These are phyloP conservation scores for Urochloa ruziziensis DNA, from an alignment of 176 grass and related monocot genomes.

Conservation along the genomic window DNA sequence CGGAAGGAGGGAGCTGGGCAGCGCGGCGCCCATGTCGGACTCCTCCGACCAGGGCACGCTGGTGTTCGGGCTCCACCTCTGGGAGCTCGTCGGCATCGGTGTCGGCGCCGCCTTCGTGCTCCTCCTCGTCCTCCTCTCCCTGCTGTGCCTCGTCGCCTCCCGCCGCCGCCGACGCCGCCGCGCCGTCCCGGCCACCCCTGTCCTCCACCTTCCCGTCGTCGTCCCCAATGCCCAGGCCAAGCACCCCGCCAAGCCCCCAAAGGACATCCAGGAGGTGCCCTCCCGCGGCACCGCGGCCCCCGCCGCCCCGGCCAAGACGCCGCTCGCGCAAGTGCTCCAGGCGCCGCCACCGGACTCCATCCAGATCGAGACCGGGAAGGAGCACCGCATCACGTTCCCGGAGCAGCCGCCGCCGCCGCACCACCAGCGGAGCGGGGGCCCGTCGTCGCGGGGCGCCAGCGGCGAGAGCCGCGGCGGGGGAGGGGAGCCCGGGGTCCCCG, in stretches of 20 bases:
- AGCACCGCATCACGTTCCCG: slow-evolving; percentile 88
- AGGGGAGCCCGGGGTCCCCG: slow-evolving; percentile 55
- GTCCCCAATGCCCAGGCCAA: slow-evolving; percentile 48
- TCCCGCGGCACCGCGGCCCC: slow-evolving; percentile 14
- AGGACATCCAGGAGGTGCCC: slow-evolving; percentile 62
- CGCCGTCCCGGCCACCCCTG: slow-evolving; percentile 37
- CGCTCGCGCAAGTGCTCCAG: slow-evolving; percentile 39
- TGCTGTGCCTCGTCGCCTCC: slow-evolving; percentile 61
- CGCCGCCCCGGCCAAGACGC: slow-evolving; percentile 11
- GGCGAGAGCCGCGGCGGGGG: slow-evolving; percentile 69
- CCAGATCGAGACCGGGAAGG: slow-evolving; percentile 88
- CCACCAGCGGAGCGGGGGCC: slow-evolving; percentile 59
- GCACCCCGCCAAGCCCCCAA: slow-evolving; percentile 43
- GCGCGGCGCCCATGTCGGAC: slow-evolving; percentile 59
- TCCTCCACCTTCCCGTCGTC: slow-evolving; percentile 43
- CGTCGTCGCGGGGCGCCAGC: slow-evolving; percentile 74
- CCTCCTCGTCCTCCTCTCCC: slow-evolving; percentile 76
- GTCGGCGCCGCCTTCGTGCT: slow-evolving; percentile 83
- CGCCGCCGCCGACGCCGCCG: slow-evolving; percentile 50
- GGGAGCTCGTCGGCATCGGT: slow-evolving; percentile 76
- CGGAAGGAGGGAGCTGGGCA: not conserved
- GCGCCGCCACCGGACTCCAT: slow-evolving; percentile 47
- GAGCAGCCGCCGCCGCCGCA: slow-evolving; percentile 49
- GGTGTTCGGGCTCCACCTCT: slow-evolving; percentile 77
- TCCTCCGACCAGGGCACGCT: slow-evolving; percentile 69